Evolutionary conservation across 73 alveolate genomes (phyloP), one percentile per base, ranked within the genome.

Genomic region (Blepharisma japonicum): DNA sequence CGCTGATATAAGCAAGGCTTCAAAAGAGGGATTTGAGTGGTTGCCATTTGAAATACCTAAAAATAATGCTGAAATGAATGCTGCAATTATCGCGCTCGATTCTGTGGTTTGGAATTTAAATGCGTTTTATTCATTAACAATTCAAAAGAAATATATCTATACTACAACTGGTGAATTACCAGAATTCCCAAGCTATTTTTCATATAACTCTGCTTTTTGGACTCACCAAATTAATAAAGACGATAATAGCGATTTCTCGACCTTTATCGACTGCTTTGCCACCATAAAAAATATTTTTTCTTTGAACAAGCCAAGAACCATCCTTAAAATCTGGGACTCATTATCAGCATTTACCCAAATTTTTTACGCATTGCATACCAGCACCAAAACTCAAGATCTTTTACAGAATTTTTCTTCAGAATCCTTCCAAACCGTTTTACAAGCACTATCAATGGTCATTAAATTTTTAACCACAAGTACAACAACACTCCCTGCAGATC

Each of bases 41-140:
- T 27, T 61, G 4, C 38, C 38, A 25, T 61, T 61, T 53, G 77
- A 21, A 4, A 38, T 21, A 25, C 53, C 77, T 25, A n/a, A 9
- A 25, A 70, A 32, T 32, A 32, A 32, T 32, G 0, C 42, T 32
- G 42, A 32, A 32, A 32, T 32, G 42, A 32, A 32, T 32, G 42
- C 42, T 32, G 42, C 42, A n/a, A 45, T 18, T 14, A 25, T 70
- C 0, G 80, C 80, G 14, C 61, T 70, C 9, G 80, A 70, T 70
- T 70, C 80, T 14, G 61, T 70, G 11, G 45, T 45, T 39, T 39
- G 50, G 11, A 61, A 61, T 61, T 61, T 61, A 8, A 14, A 61
- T 18, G 74, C 74, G 2, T 61, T 61, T 61, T 9, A 25, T 14
- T 11, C 49, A 1, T 14, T 2, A 2, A 25, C 49, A 61, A n/a